These are phyloP conservation scores for Xanthoceras sorbifolium DNA, from an alignment of 345 rosid genomes.

Conservation along the genomic window DNA sequence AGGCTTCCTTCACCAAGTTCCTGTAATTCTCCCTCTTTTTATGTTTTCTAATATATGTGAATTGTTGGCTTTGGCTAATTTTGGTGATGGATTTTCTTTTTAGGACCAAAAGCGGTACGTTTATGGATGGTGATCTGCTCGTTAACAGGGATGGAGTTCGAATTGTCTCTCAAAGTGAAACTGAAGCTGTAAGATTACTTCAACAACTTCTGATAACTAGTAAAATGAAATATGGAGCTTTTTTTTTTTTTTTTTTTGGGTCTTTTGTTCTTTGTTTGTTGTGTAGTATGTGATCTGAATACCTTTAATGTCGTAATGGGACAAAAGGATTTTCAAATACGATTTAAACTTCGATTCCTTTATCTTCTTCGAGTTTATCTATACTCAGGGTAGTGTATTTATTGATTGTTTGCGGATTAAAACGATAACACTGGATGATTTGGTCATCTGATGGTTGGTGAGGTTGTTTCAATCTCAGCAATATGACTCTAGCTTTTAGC, in stretches of 20 bases:
- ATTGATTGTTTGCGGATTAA: neutral
- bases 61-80: neutral
- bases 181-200: conserved; percentile 54
- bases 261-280: neutral
- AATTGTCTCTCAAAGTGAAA: conserved; percentile 53
- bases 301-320: neutral
- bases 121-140: conserved; percentile 89
- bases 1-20: conserved; percentile 61
- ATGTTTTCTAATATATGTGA: neutral
- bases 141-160: conserved; percentile 93
- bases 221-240: no score
- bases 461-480: neutral
- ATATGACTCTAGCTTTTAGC: neutral
- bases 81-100: neutral
- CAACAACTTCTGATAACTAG: no score
- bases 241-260: neutral
- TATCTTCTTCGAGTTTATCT: neutral
- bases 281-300: neutral
- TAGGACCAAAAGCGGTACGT: conserved; percentile 90
- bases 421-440: neutral
- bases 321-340: neutral
- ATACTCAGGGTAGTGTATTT: neutral
- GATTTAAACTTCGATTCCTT: neutral
- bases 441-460: neutral
- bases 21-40: conserved; percentile 42